Base-by-base conservation (phyloP, 305 asterid species). In the Euphrasia arctica region DNA sequence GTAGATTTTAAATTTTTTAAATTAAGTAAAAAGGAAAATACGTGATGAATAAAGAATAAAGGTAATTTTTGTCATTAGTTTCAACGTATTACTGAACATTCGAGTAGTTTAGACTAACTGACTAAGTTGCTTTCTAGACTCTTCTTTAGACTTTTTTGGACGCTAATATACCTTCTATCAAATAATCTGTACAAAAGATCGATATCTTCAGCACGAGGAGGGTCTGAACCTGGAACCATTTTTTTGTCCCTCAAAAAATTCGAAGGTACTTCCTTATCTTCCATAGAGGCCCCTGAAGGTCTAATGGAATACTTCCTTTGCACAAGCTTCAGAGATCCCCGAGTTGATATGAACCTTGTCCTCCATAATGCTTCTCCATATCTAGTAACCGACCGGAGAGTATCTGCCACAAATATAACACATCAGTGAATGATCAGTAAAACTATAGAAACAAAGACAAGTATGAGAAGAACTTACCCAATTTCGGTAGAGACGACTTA, bases 201-300 rank as follows among this genome's bases (percentile, higher is more conserved):
- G 63, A 93, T 72, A 68, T 93, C 99, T 76, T 72, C 75, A 5
- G 7, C 75, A 58, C 77, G 76, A 7, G 97, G 99, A 60, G 96
- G 95, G 58, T 84, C 87, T 50, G 96, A 84, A 63, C 58, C 63
- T 27, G 98, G 98, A 70, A 86, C 83, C 82, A 77, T 82, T 81
- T 72, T 69, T 73, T 79, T 86, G 78, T 80, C 87, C 54, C 77
- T 82, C 72, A 80, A 63, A 72, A 74, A 77, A 68, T 85, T 79
- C 14, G 83, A 76, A 70, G 87, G 83, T 18, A 77, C 57, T 67
- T 82, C 89, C 73, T 79, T 78, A 66, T 68, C 71, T 70, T 80
- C 84, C 76, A 79, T 74, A 63, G 90, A 41, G 54, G 82, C 85
- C 62, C 84, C 88, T 56, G 99, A 82, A 73, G 91, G 88, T 39